Base-by-base conservation (phyloP, 176 grass and related monocot species). In the Oropetium thomaeum region DNA sequence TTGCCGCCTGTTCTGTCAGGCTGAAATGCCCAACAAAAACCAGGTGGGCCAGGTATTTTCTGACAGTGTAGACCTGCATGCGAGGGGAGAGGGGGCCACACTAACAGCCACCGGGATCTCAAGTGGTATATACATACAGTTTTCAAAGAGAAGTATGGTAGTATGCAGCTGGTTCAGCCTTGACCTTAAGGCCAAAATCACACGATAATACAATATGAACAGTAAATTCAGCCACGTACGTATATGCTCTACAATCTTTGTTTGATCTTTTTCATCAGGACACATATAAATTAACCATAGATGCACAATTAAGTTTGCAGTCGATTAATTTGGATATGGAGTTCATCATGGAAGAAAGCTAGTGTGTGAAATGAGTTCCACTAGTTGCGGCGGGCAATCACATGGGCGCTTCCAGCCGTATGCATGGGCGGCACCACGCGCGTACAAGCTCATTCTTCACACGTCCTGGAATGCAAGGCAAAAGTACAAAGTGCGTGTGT, bases 371-470 rank as follows among this genome's bases (percentile, higher is more conserved):
- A 75, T 34, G 43, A 37, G 43, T 7, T 51, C 31, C 73, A 62
- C 43, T 77, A 51, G 60, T 35, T 47, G 53, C n/a, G 19, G 4
- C 52, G 19, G 19, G 4, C 52, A 26, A 51, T 75, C 53, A 74
- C 77, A 81, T 81, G 64, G 77, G 45, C 62, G 52, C 35, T 23
- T 42, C 13, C 27, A 55, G 51, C 40, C 23, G 10, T 38, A 79
- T 81, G 84, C n/a, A n/a, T n/a, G n/a, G n/a, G 72, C 64, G 65
- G 72, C 71, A 81, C n/a, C n/a, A n/a, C n/a, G 84, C 71, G 47
- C 15, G 34, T 49, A 49, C 45, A 55, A 5, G 84, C 31, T 78
- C 51, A 78, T 53, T 62, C 60, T 53, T 62, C 60, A 78, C 76
- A 83, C 85, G 59, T 82, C 41, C 12, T 25, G 42, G 27, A 57